Conservation (phyloP, 805 yeast species). For the Sungouiozyma intestinalis region DNA sequence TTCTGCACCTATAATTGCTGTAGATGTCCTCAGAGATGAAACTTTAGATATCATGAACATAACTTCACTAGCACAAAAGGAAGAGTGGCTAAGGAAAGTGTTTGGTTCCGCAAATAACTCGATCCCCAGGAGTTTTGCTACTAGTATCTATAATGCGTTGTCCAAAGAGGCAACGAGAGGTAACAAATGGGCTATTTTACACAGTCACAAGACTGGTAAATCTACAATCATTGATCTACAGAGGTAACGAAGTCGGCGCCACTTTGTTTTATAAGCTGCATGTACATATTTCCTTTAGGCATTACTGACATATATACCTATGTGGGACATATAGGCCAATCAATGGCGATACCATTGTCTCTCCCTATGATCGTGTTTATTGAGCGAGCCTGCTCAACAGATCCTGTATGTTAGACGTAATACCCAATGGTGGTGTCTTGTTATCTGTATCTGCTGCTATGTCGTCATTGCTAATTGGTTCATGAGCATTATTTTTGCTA, state of each 20-base stretch:
- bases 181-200: conserved; percentile 63
- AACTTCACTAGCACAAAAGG: conserved; percentile 64
- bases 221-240: conserved; percentile 59
- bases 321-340: no score
- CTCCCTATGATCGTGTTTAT: no score
- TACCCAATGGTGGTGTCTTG: conserved; percentile 9
- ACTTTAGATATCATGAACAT: conserved; percentile 73
- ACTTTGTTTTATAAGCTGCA: no score
- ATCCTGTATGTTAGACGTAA: conserved; percentile 28
- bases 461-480: conserved; percentile 6
- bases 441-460: conserved; percentile 3
- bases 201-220: conserved; percentile 68
- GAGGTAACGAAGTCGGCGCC: no score
- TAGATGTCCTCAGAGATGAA: conserved; percentile 73
- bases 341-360: no score
- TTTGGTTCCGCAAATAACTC: conserved; percentile 67
- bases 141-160: conserved; percentile 61
- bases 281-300: no score
- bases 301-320: no score
- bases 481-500: neutral
- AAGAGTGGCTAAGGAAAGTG: conserved; percentile 70
- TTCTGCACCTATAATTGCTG: conserved; percentile 60
- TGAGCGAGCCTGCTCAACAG: conserved; percentile 27
- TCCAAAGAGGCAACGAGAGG: conserved; percentile 65
- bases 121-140: conserved; percentile 69